Base-by-base conservation (phyloP, 139 green algal species). In the Medakamo hakoo region DNA sequence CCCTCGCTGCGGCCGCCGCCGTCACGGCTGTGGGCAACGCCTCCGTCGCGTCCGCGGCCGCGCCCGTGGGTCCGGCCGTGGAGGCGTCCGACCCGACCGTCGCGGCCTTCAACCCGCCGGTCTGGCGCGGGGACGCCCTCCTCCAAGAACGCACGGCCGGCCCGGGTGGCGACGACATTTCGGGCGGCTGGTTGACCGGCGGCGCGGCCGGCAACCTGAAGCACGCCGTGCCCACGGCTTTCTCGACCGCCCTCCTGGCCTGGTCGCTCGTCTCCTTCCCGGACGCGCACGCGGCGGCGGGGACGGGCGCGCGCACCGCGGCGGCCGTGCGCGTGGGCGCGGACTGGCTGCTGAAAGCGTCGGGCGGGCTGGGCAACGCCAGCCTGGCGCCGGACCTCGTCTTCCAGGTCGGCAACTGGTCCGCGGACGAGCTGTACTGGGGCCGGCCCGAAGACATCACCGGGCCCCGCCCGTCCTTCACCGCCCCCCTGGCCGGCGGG, bases 191-290 rank as follows among this genome's bases (percentile, higher is more conserved):
- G 62, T 49, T 82, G 21, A 68, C 26, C 28, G 79, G 74, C 32
- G 74, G 74, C 59, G 25, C 9, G 9, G 40, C 16, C 9, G 73
- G 89, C 58, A 80, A 85, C 62, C 75, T 86, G 24, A 88, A 88
- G 66, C 83, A 82, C 64, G 84, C 73, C 26, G 64, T 79, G 5
- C 83, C 85, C 9, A 79, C 83, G 25, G 83, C 85, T n/a, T 92
- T 87, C 73, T 82, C 79, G 28, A 73, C 80, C 16, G 68, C 81
- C 25, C 71, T 82, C 57, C 71, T 93, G 23, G 74, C 83, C 21
- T 89, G 84, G 73, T 65, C 68, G 49, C 69, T 82, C 24, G 30
- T 89, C 23, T 30, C 75, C n/a, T 91, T 87, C 63, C 66, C 67
- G 19, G 31, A 68, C 30, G 69, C 62, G 48, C 86, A 80, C 63